Base-by-base conservation (phyloP, 2,329 filamentous ascomycete genomes). In the Fusarium citri region DNA sequence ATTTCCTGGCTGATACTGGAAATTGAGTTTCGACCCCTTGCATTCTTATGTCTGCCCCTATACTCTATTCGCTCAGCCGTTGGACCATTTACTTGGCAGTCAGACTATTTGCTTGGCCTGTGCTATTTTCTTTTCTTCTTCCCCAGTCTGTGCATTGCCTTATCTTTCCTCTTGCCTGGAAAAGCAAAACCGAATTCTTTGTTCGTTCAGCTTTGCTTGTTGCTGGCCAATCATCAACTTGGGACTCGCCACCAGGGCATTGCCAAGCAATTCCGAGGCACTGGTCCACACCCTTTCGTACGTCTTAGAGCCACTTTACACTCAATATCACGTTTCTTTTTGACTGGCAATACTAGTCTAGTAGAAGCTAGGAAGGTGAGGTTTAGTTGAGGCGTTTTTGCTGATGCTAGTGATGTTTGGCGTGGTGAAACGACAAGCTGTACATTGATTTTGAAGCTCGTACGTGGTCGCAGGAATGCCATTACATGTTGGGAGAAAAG, bases 51-150 rank as follows among this genome's bases (percentile, higher is more conserved):
- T 10, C 48, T 25, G 28, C 3, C 22, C 6, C 6, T 4, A 31
- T 5, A 23, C 3, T 2, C 31, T 2, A 10, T 37, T 16, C 6
- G 8, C 14, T 4, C 8, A 40, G 18, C 2, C 7, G 5, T 16
- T 12, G 9, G 14, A 16, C 41, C 22, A 43, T 22, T 22, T 15
- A 3, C 41, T 43, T 43, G 41, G 41, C 41, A 43, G 41, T n/a
- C 18, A 37, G 6, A n/a, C 34, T 37, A 43, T 43, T 43, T 16
- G 41, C 41, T 43, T 43, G 15, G 41, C 41, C 20, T 14, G 22
- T 18, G 7, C 5, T 6, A n/a, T 40, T 26, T 20, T 15, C 8
- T 16, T 37, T 30, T 12, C 7, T n/a, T 16, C 22, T n/a, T n/a
- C 6, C 16, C 6, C 12, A 10, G 6, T 14, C 23, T 25, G 6